These are phyloP conservation scores for Fusarium euwallaceae DNA, from an alignment of 2,329 filamentous ascomycete species.

Conservation along the genomic window DNA sequence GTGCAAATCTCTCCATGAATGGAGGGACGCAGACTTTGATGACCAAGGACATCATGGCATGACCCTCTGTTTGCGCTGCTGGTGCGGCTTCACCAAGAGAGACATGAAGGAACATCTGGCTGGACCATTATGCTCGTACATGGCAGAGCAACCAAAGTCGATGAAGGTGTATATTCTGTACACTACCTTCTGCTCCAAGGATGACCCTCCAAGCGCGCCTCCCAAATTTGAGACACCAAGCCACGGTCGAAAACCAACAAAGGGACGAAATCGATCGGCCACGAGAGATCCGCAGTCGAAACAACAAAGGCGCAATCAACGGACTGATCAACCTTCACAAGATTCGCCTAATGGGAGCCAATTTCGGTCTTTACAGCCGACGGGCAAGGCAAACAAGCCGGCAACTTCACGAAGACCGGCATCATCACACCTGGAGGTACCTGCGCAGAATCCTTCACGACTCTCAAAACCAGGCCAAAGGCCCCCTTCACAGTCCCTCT, in stretches of 20 bases:
- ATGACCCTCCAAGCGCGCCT: constrained; percentile 18
- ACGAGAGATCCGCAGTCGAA: not conserved
- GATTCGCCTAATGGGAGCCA: not conserved
- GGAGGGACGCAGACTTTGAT: constrained; percentile 22
- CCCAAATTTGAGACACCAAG: constrained; percentile 11
- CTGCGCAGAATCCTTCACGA: not conserved
- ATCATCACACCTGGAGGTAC: not conserved
- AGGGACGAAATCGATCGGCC: not conserved
- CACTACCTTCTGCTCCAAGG: constrained; percentile 34
- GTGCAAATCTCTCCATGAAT: constrained; percentile 30
- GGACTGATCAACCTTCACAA: not conserved
- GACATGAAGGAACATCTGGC: constrained; percentile 33
- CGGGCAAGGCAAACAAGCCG: not conserved
- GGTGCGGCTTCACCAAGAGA: constrained; percentile 27
- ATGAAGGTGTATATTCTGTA: constrained; percentile 35
- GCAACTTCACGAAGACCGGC: not conserved
- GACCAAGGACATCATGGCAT: constrained; percentile 26
- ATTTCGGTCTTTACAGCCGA: not conserved
- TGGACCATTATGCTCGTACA: constrained; percentile 27
- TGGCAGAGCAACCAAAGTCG: constrained; percentile 33
- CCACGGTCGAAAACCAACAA: not conserved
- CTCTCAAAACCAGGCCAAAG: not conserved
- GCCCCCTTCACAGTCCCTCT: not conserved
- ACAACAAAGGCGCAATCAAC: constrained; percentile 9
- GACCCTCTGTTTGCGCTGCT: constrained; percentile 40